phyloP scores from a whole-genome alignment of 345 rosid genomes.

The Ceriops tagal region DNA sequence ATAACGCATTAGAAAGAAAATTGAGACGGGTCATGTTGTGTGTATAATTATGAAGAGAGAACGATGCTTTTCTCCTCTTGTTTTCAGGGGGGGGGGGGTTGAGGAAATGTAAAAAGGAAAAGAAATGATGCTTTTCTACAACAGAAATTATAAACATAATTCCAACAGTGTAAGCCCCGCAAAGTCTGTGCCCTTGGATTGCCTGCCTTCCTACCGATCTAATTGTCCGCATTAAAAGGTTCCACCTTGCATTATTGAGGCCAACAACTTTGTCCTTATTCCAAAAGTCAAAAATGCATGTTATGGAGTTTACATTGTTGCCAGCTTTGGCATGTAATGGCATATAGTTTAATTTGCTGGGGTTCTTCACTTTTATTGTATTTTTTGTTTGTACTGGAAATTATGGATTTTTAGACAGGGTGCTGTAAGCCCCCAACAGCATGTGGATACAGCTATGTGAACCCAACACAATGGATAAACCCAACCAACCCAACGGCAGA shows the following conservation, averaged over 20 bases:
- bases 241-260: constrained; percentile 3
- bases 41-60: not conserved
- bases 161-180: too few species aligned
- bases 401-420: constrained; percentile 52
- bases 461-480: constrained; percentile 75
- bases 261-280: constrained; percentile 21
- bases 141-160: too few species aligned
- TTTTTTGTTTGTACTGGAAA: not conserved
- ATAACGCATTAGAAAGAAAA: not conserved
- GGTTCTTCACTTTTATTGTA: not conserved
- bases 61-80: not conserved
- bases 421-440: constrained; percentile 88
- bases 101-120: too few species aligned
- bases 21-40: constrained; percentile 1
- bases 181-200: too few species aligned
- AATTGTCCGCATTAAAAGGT: too few species aligned
- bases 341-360: constrained; percentile 4
- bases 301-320: constrained; percentile 15
- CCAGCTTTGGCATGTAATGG: constrained; percentile 24
- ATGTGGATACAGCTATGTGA: constrained; percentile 77
- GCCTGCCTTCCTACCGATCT: too few species aligned
- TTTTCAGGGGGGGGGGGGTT: too few species aligned
- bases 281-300: constrained; percentile 13
- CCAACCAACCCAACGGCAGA: constrained; percentile 66
- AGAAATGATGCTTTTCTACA: too few species aligned